phyloP scores from a whole-genome alignment of 768 basidiomycete species.

The Rubroboletus pulcherrimus region DNA sequence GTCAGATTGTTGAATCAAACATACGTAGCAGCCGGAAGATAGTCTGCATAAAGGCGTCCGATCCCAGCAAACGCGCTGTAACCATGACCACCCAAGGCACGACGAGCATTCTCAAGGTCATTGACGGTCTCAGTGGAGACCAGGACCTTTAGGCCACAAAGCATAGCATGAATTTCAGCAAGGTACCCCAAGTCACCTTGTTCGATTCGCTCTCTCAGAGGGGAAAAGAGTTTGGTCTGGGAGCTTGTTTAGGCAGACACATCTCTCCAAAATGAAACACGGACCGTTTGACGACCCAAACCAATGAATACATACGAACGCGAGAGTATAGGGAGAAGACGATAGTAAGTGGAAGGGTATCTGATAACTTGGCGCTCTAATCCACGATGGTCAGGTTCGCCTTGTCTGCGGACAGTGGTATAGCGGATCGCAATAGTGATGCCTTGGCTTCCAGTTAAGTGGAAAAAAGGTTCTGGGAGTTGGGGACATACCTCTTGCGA shows the following conservation, averaged over 20 bases:
- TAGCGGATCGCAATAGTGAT: slow-evolving; percentile 61
- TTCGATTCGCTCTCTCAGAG: slow-evolving; percentile 46
- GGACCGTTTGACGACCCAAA: slow-evolving; percentile 57
- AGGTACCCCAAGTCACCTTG: slow-evolving; percentile 58
- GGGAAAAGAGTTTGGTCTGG: slow-evolving; percentile 49
- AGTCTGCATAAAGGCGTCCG: slow-evolving; percentile 60
- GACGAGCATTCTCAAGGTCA: slow-evolving; percentile 62
- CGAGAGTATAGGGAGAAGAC: slow-evolving; percentile 67
- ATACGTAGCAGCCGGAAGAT: slow-evolving; percentile 61
- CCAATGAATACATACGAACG: slow-evolving; percentile 67
- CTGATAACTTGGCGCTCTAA: slow-evolving; percentile 64
- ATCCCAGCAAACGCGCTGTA: slow-evolving; percentile 68
- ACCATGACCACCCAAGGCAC: slow-evolving; percentile 76
- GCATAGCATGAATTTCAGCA: slow-evolving; percentile 68
- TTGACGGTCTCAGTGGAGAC: slow-evolving; percentile 48
- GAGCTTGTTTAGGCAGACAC: background rate
- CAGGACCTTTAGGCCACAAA: slow-evolving; percentile 65
- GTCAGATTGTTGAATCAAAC: slow-evolving; percentile 30
- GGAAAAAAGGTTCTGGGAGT: background rate
- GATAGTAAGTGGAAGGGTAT: slow-evolving; percentile 71
- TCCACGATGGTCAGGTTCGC: slow-evolving; percentile 45
- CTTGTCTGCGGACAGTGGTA: slow-evolving; percentile 68
- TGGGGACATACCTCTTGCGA: slow-evolving; percentile 52
- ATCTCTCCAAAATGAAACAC: slow-evolving; percentile 10
- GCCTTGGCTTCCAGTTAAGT: slow-evolving; percentile 42